A percentile compares a stretch with the other conserved stretches of the same genome.
Evolutionary conservation across 371 early-diverging fungal species (phyloP).

Genomic region (Zancudomyces culisetae): DNA sequence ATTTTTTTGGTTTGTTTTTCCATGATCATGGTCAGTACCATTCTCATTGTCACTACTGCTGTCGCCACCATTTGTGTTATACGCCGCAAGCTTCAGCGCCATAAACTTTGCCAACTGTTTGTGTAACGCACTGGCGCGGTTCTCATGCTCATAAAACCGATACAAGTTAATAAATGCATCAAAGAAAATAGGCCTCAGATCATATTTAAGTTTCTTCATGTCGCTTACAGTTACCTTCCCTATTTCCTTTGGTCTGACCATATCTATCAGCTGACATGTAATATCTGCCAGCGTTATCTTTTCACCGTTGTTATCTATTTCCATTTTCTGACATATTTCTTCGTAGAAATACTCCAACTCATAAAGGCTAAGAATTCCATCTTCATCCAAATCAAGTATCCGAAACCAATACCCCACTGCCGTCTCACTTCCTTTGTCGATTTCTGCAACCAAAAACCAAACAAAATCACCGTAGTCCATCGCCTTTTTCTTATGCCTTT

Average conservation of each 20-base stretch:
- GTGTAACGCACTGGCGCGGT: conserved; percentile 18
- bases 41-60: too few species aligned
- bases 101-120: conserved; percentile 21
- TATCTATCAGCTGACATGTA: conserved; percentile 50
- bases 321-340: conserved; percentile 56
- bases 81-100: too few species aligned
- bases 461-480: conserved; percentile 14
- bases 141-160: conserved; percentile 30
- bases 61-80: too few species aligned
- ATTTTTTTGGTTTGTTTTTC: too few species aligned
- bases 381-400: conserved; percentile 74
- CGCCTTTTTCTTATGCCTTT: conserved; percentile 8
- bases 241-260: conserved; percentile 33
- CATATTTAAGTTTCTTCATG: conserved; percentile 27
- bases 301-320: conserved; percentile 34
- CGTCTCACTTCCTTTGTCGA: conserved; percentile 56
- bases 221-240: conserved; percentile 40
- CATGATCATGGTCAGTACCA: too few species aligned
- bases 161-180: conserved; percentile 57
- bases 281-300: conserved; percentile 45
- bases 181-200: conserved; percentile 30
- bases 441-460: conserved; percentile 73
- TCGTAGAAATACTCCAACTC: conserved; percentile 69
- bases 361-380: conserved; percentile 63
- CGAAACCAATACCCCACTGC: conserved; percentile 90